Conservation (phyloP, 495 filamentous ascomycete genomes). For the Lasiosphaeria miniovina region DNA sequence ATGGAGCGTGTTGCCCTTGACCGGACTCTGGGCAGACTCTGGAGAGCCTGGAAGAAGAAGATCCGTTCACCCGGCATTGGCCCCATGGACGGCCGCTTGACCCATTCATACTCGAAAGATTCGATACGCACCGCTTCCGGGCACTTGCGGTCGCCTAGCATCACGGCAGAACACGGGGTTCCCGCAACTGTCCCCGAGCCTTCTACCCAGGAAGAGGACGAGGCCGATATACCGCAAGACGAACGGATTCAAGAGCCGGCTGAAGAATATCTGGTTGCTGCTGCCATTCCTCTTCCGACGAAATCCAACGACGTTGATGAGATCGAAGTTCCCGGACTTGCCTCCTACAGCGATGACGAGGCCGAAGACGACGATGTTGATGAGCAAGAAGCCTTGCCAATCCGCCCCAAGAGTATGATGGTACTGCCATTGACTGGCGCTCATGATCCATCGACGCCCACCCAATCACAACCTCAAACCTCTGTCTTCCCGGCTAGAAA, state of each 20-base stretch:
- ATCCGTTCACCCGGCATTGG: slow-evolving; percentile 49
- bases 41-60: slow-evolving; percentile 93
- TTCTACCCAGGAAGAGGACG: slow-evolving; percentile 9
- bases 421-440: slow-evolving; percentile 32
- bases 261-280: slow-evolving; percentile 41
- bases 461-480: slow-evolving; percentile 29
- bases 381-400: slow-evolving; percentile 11
- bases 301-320: slow-evolving; percentile 68
- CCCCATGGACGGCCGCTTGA: slow-evolving; percentile 32
- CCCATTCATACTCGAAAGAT: slow-evolving; percentile 40
- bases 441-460: slow-evolving; percentile 30
- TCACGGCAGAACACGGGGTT: slow-evolving; percentile 25
- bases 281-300: slow-evolving; percentile 61
- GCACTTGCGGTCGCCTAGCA: slow-evolving; percentile 40
- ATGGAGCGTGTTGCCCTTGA: slow-evolving; percentile 92
- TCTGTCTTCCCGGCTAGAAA: slow-evolving; percentile 37
- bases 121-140: slow-evolving; percentile 29
- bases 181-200: slow-evolving; percentile 28
- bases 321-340: slow-evolving; percentile 67
- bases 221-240: not conserved
- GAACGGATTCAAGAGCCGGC: slow-evolving; percentile 15
- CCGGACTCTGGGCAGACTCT: slow-evolving; percentile 79
- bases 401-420: slow-evolving; percentile 62
- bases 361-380: slow-evolving; percentile 50
- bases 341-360: slow-evolving; percentile 56